Evolutionary conservation across 768 basidiomycete species (phyloP).

Genomic region (Dioszegia aurantiaca): DNA sequence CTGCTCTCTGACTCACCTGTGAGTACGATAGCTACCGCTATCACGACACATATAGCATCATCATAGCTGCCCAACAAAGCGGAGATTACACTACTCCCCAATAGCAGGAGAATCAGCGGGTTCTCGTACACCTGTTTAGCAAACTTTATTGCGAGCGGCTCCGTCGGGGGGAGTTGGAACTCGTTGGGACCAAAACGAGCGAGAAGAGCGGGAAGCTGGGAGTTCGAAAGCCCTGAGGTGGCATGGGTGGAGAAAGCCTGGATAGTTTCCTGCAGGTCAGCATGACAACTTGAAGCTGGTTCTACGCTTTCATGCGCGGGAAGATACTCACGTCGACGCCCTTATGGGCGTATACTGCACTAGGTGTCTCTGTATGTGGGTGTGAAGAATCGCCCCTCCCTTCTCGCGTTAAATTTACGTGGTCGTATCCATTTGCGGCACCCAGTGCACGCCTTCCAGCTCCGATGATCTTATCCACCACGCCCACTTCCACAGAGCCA

Average conservation of each 20-base stretch:
- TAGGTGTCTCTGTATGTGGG: slow-evolving; percentile 41
- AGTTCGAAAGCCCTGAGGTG: slow-evolving; percentile 62
- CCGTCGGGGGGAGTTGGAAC: slow-evolving; percentile 78
- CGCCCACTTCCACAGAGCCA: not conserved
- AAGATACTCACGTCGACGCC: slow-evolving; percentile 38
- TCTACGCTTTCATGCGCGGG: not conserved
- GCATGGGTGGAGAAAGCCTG: slow-evolving; percentile 66
- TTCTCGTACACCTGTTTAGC: slow-evolving; percentile 93
- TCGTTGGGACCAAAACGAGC: slow-evolving; percentile 84
- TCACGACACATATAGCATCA: slow-evolving; percentile 86
- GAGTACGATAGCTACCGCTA: slow-evolving; percentile 87
- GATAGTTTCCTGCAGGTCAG: slow-evolving; percentile 65
- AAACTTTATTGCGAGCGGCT: slow-evolving; percentile 80
- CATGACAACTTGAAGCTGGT: not conserved
- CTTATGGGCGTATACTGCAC: slow-evolving; percentile 45
- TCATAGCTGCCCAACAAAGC: slow-evolving; percentile 92
- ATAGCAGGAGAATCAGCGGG: slow-evolving; percentile 82
- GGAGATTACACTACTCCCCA: slow-evolving; percentile 84
- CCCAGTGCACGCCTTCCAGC: slow-evolving; percentile 27
- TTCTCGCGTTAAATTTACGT: slow-evolving; percentile 3
- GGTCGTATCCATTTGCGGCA: slow-evolving; percentile 27
- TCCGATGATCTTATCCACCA: slow-evolving; percentile 19
- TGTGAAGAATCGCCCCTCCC: slow-evolving; percentile 28
- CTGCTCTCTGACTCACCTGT: slow-evolving; percentile 79
- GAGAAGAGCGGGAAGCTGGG: slow-evolving; percentile 65